Evolutionary conservation across 2,329 filamentous ascomycete genomes (phyloP).

Genomic region (Paraconiothyrium brasiliense): DNA sequence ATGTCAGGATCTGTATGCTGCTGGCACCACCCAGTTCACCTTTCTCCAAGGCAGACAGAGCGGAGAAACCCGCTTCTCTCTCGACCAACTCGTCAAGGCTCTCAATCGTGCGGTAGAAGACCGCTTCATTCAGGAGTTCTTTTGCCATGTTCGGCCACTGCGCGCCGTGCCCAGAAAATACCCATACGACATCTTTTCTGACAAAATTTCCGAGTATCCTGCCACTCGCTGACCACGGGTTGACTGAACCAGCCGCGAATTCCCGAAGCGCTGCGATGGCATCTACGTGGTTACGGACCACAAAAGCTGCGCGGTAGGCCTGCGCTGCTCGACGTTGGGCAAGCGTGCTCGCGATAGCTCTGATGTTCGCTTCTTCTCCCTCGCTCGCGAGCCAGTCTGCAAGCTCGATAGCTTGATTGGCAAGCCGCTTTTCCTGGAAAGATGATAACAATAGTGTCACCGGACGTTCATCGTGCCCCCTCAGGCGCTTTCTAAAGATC

Average conservation of each 20-base stretch:
- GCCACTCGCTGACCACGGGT: conserved; percentile 17
- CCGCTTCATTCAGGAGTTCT: conserved; percentile 40
- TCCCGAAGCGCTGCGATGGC: conserved; percentile 29
- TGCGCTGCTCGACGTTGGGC: conserved; percentile 46
- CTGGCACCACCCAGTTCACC: conserved; percentile 39
- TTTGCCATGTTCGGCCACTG: conserved; percentile 56
- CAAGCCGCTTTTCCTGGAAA: conserved; percentile 45
- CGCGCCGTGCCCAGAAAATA: conserved; percentile 57
- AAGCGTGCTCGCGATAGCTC: conserved; percentile 37
- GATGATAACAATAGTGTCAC: conserved; percentile 39
- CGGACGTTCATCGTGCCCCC: background rate
- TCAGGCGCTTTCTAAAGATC: background rate
- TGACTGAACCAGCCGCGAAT: conserved; percentile 23
- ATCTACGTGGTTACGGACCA: conserved; percentile 31
- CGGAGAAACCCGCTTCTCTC: conserved; percentile 31
- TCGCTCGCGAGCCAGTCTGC: conserved; percentile 34
- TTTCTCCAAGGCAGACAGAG: conserved; percentile 21
- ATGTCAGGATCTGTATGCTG: conserved; percentile 47
- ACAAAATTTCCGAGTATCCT: conserved; percentile 22
- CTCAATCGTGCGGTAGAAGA: conserved; percentile 38
- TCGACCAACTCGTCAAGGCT: conserved; percentile 35
- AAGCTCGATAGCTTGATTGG: conserved; percentile 28
- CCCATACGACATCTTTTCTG: conserved; percentile 43
- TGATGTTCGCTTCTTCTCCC: conserved; percentile 28
- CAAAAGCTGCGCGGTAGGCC: conserved; percentile 39